Evolutionary conservation across 176 grass and related monocot species (phyloP).

Genomic region (Urochloa ruziziensis): DNA sequence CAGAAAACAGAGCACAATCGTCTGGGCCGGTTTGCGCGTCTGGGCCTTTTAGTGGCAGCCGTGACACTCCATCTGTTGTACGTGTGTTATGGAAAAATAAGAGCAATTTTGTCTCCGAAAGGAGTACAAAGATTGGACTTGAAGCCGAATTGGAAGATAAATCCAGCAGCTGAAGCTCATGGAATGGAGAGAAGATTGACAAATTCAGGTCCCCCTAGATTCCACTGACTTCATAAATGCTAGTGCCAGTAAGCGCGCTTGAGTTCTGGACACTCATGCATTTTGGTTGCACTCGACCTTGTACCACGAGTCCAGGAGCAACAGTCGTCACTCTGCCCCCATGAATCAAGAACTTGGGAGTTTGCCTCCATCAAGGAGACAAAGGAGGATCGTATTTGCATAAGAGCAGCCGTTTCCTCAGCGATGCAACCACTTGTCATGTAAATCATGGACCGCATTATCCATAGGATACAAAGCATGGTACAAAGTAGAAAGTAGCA

Average conservation of each 20-base stretch:
- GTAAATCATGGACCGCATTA: background rate
- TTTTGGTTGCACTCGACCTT: background rate
- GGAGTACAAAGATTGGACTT: no score
- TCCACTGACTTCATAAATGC: background rate
- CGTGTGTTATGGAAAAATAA: no score
- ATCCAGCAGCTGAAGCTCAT: background rate
- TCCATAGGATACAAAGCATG: no score
- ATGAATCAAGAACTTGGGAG: background rate
- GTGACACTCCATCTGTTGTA: no score
- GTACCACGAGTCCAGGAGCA: background rate
- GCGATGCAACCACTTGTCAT: background rate
- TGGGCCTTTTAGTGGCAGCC: no score
- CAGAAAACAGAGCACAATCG: no score
- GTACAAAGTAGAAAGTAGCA: no score
- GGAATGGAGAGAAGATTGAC: background rate
- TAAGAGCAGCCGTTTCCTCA: background rate
- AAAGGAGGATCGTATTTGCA: background rate
- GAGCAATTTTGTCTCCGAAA: no score
- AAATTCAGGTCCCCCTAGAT: background rate
- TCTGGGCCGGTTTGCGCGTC: no score
- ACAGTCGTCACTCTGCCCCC: background rate
- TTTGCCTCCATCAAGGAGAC: background rate
- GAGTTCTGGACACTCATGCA: background rate
- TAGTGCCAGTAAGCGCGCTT: no score
- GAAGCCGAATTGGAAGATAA: no score